A percentile compares a stretch with the other conserved stretches of the same genome.
Conservation (phyloP, 2,329 filamentous ascomycete species). For the Cladosporium sp. region DNA sequence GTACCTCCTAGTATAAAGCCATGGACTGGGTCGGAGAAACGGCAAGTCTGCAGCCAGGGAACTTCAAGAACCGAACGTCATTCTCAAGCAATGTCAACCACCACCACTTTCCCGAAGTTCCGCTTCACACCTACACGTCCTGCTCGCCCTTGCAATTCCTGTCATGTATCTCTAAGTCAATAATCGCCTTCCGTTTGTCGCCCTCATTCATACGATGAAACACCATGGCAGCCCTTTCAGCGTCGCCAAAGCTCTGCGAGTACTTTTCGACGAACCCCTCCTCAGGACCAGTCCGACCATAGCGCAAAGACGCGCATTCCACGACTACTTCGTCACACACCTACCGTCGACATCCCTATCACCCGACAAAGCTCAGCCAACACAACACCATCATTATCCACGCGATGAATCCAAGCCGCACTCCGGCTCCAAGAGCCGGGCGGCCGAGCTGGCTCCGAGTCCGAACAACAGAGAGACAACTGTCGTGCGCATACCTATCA, state of each 20-base stretch:
- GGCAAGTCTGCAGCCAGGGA: too few relatives aligned
- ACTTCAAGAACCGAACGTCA: too few relatives aligned
- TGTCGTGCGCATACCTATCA: constrained; percentile 88
- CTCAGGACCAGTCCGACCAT: constrained; percentile 7
- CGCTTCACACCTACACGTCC: neutral
- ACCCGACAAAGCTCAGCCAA: constrained; percentile 58
- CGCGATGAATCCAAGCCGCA: constrained; percentile 81
- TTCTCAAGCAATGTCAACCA: neutral
- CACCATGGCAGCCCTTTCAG: constrained; percentile 28
- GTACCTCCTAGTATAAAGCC: too few relatives aligned
- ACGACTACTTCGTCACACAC: constrained; percentile 97
- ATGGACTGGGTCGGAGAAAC: too few relatives aligned
- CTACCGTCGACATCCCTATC: constrained; percentile 89
- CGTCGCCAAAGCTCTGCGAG: constrained; percentile 25
- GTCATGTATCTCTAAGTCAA: neutral
- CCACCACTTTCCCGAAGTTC: neutral
- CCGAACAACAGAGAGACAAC: constrained; percentile 69
- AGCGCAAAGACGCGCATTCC: constrained; percentile 53
- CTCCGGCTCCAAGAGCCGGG: constrained; percentile 35
- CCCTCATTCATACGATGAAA: constrained; percentile 18
- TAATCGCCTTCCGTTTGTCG: neutral
- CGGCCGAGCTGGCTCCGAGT: constrained; percentile 32
- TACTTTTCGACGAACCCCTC: constrained; percentile 22
- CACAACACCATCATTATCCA: constrained; percentile 78
- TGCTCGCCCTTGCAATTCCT: neutral